These are phyloP conservation scores for Aspergillus carlsbadensis DNA, from an alignment of 495 filamentous ascomycete species.

Conservation along the genomic window DNA sequence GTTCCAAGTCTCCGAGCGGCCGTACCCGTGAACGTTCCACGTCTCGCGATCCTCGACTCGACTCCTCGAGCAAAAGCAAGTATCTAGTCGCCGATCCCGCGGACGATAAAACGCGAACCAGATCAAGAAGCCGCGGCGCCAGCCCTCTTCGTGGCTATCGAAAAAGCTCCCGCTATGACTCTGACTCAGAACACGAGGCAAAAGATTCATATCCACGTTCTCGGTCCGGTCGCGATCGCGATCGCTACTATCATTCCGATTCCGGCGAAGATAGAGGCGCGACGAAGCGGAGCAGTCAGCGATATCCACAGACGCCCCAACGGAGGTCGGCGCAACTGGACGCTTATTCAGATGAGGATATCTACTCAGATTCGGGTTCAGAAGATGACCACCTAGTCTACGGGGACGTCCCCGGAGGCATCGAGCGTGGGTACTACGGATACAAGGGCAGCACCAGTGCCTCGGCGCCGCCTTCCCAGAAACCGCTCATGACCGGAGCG, in stretches of 20 bases:
- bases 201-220: constrained; percentile 22
- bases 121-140: constrained; percentile 21
- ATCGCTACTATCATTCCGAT: constrained; percentile 39
- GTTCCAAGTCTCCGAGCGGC: constrained; percentile 58
- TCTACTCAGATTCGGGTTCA: constrained; percentile 42
- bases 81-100: constrained; percentile 26
- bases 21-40: constrained; percentile 47
- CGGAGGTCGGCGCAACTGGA: constrained; percentile 27
- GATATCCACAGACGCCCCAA: constrained; percentile 26
- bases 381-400: constrained; percentile 42
- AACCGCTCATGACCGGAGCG: constrained; percentile 20
- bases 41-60: constrained; percentile 46
- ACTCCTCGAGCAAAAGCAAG: constrained; percentile 21
- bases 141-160: constrained; percentile 34
- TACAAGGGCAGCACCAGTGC: constrained; percentile 9
- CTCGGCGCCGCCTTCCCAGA: constrained; percentile 8
- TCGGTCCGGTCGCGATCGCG: constrained; percentile 27
- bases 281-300: constrained; percentile 20
- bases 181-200: constrained; percentile 46
- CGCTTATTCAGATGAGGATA: constrained; percentile 35
- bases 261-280: constrained; percentile 15
- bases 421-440: constrained; percentile 20
- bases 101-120: constrained; percentile 20
- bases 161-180: constrained; percentile 41
- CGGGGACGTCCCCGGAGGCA: constrained; percentile 26